These are phyloP conservation scores for Aspergillaceae sp. DNA, from an alignment of 2,329 filamentous ascomycete genomes.

Conservation along the genomic window DNA sequence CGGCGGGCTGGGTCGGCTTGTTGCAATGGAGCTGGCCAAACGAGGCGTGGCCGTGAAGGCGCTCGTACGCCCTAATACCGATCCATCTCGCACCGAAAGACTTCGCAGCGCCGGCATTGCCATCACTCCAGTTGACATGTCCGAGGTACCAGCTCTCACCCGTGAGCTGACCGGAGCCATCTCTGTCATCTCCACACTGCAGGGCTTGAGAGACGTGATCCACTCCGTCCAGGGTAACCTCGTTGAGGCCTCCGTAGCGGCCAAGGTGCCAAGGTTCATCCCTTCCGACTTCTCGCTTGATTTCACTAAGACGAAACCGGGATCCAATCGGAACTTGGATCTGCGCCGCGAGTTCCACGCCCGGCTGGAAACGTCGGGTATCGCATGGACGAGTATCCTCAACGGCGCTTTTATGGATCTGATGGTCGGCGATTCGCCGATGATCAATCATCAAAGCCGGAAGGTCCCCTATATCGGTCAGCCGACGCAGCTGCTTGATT, in stretches of 20 bases:
- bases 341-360: constrained; percentile 7
- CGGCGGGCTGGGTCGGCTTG: constrained; percentile 6
- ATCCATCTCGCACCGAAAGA: constrained; percentile 5
- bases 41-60: constrained; percentile 9
- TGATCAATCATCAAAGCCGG: constrained; percentile 6
- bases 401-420: constrained; percentile 9
- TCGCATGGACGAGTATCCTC: constrained; percentile 8
- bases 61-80: constrained; percentile 7
- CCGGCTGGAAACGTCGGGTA: constrained; percentile 4
- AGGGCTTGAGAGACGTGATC: constrained; percentile 7
- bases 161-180: constrained; percentile 3
- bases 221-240: constrained; percentile 5
- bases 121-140: constrained; percentile 4
- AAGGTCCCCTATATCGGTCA: constrained; percentile 6
- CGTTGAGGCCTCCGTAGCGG: constrained; percentile 7
- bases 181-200: constrained; percentile 7
- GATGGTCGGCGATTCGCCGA: constrained; percentile 4
- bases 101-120: constrained; percentile 3
- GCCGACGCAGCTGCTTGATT: constrained; percentile 5
- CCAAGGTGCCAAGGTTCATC: constrained; percentile 7
- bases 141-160: constrained; percentile 3
- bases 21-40: constrained; percentile 4
- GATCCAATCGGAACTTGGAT: constrained; percentile 9
- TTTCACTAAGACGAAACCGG: constrained; percentile 7
- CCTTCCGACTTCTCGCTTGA: constrained; percentile 9